phyloP scores from a whole-genome alignment of 148 eudicot genomes.

The Persicaria maculosa region DNA sequence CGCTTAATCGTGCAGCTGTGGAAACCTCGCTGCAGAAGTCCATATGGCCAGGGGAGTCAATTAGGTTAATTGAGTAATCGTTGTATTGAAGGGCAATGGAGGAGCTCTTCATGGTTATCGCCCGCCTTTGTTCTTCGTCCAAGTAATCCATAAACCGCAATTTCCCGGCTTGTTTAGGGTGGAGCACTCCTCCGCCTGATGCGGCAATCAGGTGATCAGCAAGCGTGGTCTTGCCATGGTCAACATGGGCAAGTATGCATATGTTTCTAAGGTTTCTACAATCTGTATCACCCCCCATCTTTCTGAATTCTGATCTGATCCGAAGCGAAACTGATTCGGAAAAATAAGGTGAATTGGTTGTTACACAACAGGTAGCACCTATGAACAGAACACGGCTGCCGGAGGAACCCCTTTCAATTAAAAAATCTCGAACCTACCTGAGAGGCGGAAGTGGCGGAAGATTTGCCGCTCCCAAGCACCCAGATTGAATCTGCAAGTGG shows the following conservation, averaged over 20 bases:
- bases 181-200: conserved; percentile 69
- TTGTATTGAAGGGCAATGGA: conserved; percentile 58
- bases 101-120: conserved; percentile 90
- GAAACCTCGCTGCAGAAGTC: conserved; percentile 97
- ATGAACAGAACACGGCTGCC: too few species aligned
- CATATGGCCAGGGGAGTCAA: conserved; percentile 98
- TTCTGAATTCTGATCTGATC: background rate
- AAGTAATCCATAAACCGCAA: conserved; percentile 77
- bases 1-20: conserved; percentile 90
- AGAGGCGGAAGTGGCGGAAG: too few species aligned
- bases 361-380: background rate
- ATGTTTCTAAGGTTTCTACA: conserved; percentile 53
- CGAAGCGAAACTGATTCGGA: background rate
- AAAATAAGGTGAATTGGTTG: background rate
- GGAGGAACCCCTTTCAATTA: too few species aligned
- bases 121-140: conserved; percentile 91
- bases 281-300: conserved; percentile 30
- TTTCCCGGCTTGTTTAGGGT: conserved; percentile 85
- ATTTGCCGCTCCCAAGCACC: too few species aligned
- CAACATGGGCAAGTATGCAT: conserved; percentile 93
- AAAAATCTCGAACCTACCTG: too few species aligned
- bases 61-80: conserved; percentile 49
- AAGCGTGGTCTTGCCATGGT: conserved; percentile 91
- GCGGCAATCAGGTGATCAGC: conserved; percentile 91
- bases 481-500: too few species aligned